phyloP scores from a whole-genome alignment of 2,329 filamentous ascomycete species.

The Aspergillus latus region DNA sequence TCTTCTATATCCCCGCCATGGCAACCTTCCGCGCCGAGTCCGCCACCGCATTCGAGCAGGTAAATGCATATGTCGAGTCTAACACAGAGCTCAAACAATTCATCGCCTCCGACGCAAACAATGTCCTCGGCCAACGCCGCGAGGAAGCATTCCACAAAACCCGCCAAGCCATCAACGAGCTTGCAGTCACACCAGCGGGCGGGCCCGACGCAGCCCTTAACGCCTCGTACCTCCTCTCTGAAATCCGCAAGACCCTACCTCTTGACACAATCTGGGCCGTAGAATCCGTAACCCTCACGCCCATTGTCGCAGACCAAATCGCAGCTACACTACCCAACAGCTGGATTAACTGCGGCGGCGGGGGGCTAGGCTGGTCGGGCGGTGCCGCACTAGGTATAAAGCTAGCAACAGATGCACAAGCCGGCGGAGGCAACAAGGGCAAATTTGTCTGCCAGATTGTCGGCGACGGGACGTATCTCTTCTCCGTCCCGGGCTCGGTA shows the following conservation, averaged over 20 bases:
- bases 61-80: conserved; percentile 61
- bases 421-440: conserved; percentile 52
- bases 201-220: conserved; percentile 63
- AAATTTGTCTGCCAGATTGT: conserved; percentile 65
- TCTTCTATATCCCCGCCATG: conserved; percentile 68
- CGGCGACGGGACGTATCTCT: conserved; percentile 67
- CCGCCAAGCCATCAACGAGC: conserved; percentile 59
- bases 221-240: conserved; percentile 57
- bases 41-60: conserved; percentile 65
- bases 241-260: conserved; percentile 59
- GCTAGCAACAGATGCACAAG: conserved; percentile 60
- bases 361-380: conserved; percentile 77
- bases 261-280: conserved; percentile 71
- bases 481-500: conserved; percentile 63
- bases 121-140: conserved; percentile 55
- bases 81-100: conserved; percentile 47
- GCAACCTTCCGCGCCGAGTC: conserved; percentile 67
- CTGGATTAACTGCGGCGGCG: conserved; percentile 80
- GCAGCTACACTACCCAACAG: conserved; percentile 66
- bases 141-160: conserved; percentile 59
- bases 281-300: conserved; percentile 73
- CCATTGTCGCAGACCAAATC: conserved; percentile 68
- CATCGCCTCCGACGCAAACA: conserved; percentile 43
- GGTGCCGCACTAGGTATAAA: conserved; percentile 75
- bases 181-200: conserved; percentile 53